A percentile compares a stretch with the other conserved stretches of the same genome.
Conservation (phyloP, 2,329 filamentous ascomycete genomes). For the Xylariaceae sp. region DNA sequence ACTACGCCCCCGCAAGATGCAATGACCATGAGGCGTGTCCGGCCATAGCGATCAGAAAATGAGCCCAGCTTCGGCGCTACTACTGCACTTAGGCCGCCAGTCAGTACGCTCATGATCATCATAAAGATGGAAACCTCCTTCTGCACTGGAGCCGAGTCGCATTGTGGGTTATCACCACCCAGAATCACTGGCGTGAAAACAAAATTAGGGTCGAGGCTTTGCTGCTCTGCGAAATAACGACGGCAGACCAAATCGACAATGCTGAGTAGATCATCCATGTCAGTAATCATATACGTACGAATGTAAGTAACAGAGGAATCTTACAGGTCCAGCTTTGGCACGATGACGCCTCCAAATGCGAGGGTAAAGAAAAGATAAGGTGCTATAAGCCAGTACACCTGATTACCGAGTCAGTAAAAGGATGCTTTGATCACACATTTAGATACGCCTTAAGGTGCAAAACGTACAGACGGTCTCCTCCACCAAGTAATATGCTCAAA, state of each 20-base stretch:
- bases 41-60: conserved; percentile 81
- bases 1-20: conserved; percentile 70
- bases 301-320: conserved; percentile 19
- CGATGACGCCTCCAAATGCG: conserved; percentile 79
- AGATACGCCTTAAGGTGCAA: background rate
- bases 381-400: conserved; percentile 80
- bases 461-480: conserved; percentile 56
- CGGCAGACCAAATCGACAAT: conserved; percentile 80
- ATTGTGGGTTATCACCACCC: conserved; percentile 71
- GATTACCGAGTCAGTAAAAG: conserved; percentile 19
- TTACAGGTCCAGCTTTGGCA: conserved; percentile 80
- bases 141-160: conserved; percentile 74
- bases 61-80: conserved; percentile 78
- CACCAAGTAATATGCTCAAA: conserved; percentile 60
- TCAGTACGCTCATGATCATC: conserved; percentile 68
- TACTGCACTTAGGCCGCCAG: conserved; percentile 74
- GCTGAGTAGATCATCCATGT: conserved; percentile 31
- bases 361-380: conserved; percentile 79
- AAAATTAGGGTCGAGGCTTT: conserved; percentile 53
- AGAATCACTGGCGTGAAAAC: conserved; percentile 61
- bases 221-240: conserved; percentile 71
- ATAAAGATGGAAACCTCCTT: conserved; percentile 73
- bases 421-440: background rate
- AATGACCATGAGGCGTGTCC: conserved; percentile 68
- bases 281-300: no score